Evolutionary conservation across 495 filamentous ascomycete species (phyloP).

Genomic region (Tuber aestivum): DNA sequence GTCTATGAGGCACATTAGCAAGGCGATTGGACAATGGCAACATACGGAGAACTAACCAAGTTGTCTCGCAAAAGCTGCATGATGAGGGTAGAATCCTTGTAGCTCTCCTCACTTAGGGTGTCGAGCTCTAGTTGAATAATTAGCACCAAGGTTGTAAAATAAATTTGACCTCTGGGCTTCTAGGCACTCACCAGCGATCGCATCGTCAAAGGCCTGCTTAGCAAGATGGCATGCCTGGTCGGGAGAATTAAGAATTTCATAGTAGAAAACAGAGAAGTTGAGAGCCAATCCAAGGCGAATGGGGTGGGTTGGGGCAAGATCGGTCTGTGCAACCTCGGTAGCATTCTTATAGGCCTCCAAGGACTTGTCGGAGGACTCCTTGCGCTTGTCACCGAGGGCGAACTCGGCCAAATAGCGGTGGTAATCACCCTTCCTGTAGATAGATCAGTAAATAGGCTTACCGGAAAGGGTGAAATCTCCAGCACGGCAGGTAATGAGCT

Average conservation of each 20-base stretch:
- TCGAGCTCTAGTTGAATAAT: slow-evolving; percentile 68
- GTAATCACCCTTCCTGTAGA: slow-evolving; percentile 94
- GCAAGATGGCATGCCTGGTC: slow-evolving; percentile 98
- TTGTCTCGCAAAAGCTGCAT: slow-evolving; percentile 99
- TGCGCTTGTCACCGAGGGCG: slow-evolving; percentile 94
- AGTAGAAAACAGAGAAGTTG: slow-evolving; percentile 99
- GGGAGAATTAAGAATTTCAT: slow-evolving; percentile 98
- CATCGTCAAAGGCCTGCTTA: slow-evolving; percentile 99
- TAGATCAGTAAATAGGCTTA: slow-evolving; percentile 37
- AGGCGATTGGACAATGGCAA: background rate
- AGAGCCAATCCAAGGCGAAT: slow-evolving; percentile 97
- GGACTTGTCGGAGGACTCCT: slow-evolving; percentile 90
- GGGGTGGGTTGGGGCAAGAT: slow-evolving; percentile 96
- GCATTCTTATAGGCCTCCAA: slow-evolving; percentile 98
- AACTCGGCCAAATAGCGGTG: slow-evolving; percentile 99
- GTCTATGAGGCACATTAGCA: slow-evolving; percentile 57
- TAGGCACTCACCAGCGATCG: slow-evolving; percentile 75
- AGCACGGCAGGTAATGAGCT: slow-evolving; percentile 1
- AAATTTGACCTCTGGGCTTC: background rate
- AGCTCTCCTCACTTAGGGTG: slow-evolving; percentile 98
- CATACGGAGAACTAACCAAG: slow-evolving; percentile 60
- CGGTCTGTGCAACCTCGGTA: slow-evolving; percentile 95
- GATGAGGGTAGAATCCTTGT: slow-evolving; percentile 99
- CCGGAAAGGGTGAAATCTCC: background rate
- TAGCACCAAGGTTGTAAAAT: slow-evolving; percentile 9